phyloP scores from a whole-genome alignment of 2,329 filamentous ascomycete genomes.

The Aspergillus floridensis region DNA sequence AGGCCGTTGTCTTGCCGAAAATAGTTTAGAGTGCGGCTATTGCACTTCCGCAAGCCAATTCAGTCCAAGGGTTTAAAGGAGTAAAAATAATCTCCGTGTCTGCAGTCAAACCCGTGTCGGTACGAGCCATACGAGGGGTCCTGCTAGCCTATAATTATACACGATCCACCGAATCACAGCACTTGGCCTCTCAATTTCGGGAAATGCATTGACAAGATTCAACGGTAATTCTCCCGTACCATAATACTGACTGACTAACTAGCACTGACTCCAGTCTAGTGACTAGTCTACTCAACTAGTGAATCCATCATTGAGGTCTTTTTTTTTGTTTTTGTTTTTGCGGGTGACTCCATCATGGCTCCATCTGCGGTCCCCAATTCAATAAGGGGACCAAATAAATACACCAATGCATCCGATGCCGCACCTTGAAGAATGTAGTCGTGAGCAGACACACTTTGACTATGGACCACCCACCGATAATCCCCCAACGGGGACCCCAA shows the following conservation, averaged over 20 bases:
- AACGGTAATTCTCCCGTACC: too few relatives aligned
- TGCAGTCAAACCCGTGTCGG: not conserved
- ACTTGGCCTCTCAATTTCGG: too few relatives aligned
- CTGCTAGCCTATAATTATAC: too few relatives aligned
- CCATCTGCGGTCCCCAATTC: not conserved
- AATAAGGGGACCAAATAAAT: not conserved
- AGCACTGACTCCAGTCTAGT: too few relatives aligned
- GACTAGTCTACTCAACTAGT: not conserved
- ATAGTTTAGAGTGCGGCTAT: not conserved
- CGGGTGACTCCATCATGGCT: not conserved
- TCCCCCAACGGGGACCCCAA: slow-evolving; percentile 15
- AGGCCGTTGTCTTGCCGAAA: not conserved
- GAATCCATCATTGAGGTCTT: too few relatives aligned
- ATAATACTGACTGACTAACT: too few relatives aligned
- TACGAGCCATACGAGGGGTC: not conserved
- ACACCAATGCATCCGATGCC: not conserved
- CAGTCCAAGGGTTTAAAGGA: too few relatives aligned
- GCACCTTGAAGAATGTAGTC: not conserved
- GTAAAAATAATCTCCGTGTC: not conserved
- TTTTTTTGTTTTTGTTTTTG: too few relatives aligned
- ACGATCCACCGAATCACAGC: too few relatives aligned
- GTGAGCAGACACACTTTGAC: not conserved
- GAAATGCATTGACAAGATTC: too few relatives aligned
- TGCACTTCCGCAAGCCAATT: too few relatives aligned
- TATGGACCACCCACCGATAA: not conserved